phyloP scores from a whole-genome alignment of 805 yeast species.

The Candida boidinii region DNA sequence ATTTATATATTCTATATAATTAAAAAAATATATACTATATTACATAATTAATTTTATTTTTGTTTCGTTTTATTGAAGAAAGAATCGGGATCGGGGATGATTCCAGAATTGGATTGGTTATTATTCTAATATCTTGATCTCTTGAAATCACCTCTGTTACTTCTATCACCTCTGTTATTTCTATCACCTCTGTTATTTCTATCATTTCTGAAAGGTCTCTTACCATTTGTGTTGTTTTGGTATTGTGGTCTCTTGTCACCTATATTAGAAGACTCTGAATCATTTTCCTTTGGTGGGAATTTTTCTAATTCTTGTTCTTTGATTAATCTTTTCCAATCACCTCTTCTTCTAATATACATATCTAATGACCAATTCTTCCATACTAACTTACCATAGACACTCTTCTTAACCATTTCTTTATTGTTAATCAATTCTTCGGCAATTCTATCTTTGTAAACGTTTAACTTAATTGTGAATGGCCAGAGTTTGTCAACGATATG shows the following conservation, averaged over 20 bases:
- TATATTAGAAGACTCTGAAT: too few species aligned
- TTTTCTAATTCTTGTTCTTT: constrained; percentile 41
- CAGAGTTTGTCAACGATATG: constrained; percentile 83
- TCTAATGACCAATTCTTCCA: constrained; percentile 97
- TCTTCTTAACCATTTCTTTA: constrained; percentile 66
- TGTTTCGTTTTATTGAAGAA: too few species aligned
- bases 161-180: constrained; percentile 60
- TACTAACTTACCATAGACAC: constrained; percentile 80
- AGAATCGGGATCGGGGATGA: too few species aligned
- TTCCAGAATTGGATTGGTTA: too few species aligned
- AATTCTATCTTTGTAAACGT: constrained; percentile 78
- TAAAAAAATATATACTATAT: too few species aligned
- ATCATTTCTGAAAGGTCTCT: constrained; percentile 19
- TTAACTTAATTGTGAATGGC: constrained; percentile 68
- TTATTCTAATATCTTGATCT: too few species aligned
- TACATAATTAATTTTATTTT: too few species aligned
- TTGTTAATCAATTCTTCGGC: constrained; percentile 57
- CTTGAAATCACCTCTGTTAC: constrained; percentile 54
- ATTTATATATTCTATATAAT: too few species aligned
- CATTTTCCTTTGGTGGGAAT: constrained; percentile 14
- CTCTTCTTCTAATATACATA: constrained; percentile 57
- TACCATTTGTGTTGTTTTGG: too few species aligned
- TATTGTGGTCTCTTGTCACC: too few species aligned
- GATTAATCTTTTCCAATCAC: constrained; percentile 71
- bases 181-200: constrained; percentile 44